Evolutionary conservation across 495 filamentous ascomycete genomes (phyloP).

Genomic region (Hyaloscypha variabilis): DNA sequence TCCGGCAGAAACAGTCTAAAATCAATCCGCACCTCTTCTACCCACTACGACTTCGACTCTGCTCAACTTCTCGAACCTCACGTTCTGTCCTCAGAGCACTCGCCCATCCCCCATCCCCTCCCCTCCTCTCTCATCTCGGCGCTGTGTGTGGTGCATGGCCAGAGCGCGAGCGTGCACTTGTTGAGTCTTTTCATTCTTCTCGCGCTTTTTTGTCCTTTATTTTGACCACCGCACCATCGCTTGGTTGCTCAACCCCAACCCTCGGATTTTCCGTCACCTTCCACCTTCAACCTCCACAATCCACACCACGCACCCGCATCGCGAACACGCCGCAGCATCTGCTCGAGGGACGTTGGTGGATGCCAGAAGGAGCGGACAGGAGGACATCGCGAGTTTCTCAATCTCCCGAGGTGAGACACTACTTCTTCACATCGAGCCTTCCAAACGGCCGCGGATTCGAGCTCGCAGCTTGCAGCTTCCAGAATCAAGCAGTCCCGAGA

Average conservation of each 20-base stretch:
- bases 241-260: constrained; percentile 21
- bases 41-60: constrained; percentile 5
- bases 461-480: constrained; percentile 17
- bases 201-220: constrained; percentile 29
- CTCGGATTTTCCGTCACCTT: constrained; percentile 9
- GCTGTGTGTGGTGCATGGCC: constrained; percentile 26
- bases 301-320: constrained; percentile 1
- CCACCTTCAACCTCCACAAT: constrained; percentile 3
- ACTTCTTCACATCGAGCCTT: constrained; percentile 15
- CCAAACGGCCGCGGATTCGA: constrained; percentile 4
- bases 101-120: constrained; percentile 1
- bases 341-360: constrained; percentile 19
- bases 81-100: background rate
- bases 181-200: constrained; percentile 26
- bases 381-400: constrained; percentile 12
- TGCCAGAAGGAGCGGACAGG: constrained; percentile 8
- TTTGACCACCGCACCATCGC: constrained; percentile 25
- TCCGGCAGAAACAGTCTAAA: constrained; percentile 3
- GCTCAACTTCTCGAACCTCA: background rate
- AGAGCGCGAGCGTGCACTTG: constrained; percentile 11
- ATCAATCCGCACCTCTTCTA: background rate
- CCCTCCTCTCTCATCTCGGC: constrained; percentile 5
- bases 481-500: background rate
- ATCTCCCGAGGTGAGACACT: constrained; percentile 30
- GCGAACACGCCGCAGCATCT: constrained; percentile 12